phyloP scores from a whole-genome alignment of 768 basidiomycete genomes.

The Psilocybe cyanescens region DNA sequence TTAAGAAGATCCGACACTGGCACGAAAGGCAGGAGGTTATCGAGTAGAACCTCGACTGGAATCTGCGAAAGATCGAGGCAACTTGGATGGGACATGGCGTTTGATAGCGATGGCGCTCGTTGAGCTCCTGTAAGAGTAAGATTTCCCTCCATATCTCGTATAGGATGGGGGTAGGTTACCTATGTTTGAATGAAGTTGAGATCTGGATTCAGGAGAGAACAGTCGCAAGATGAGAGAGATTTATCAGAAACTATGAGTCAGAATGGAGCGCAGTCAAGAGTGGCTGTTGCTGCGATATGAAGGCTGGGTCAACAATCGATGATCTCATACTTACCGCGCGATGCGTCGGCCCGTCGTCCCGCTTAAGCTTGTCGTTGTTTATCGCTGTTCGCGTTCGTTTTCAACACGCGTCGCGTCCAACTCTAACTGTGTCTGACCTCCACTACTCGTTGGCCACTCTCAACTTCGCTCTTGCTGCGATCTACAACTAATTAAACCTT shows the following conservation, averaged over 20 bases:
- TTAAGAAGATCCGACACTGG: conserved; percentile 56
- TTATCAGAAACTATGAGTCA: not conserved
- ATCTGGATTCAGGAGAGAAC: not conserved
- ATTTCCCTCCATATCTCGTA: not conserved
- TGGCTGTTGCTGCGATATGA: not conserved
- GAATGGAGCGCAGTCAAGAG: not conserved
- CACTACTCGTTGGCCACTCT: not conserved
- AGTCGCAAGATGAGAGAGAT: not conserved
- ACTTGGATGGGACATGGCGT: not conserved
- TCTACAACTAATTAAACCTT: not conserved
- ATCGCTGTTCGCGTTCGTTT: not conserved
- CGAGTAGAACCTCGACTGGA: conserved; percentile 79
- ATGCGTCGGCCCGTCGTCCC: not conserved
- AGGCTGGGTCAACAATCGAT: not conserved
- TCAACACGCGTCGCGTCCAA: not conserved
- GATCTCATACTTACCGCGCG: not conserved
- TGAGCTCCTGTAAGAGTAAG: not conserved
- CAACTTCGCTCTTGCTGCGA: not conserved
- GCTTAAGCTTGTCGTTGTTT: not conserved
- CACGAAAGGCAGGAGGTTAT: conserved; percentile 67
- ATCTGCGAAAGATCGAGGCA: conserved; percentile 45
- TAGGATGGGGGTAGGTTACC: not conserved
- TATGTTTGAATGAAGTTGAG: not conserved
- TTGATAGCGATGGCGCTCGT: not conserved
- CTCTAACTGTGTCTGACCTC: not conserved